Evolutionary conservation across 2,329 filamentous ascomycete species (phyloP), one percentile per base, ranked within the genome.

Genomic region (Eutypella sp.): DNA sequence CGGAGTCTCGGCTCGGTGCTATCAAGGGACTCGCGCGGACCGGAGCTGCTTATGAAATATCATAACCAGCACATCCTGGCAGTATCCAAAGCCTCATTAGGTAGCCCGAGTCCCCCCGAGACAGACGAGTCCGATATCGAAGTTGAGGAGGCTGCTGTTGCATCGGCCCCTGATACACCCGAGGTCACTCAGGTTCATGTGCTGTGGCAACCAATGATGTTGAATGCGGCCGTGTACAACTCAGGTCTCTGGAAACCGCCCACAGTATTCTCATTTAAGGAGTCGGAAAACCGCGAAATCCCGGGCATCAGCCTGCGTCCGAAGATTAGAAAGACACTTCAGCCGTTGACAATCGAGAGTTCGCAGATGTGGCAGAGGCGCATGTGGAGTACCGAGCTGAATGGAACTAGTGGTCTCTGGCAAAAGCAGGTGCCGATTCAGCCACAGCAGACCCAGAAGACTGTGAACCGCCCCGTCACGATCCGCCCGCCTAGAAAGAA

Each of bases 51-150:
- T 23, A 60, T 58, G 27, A 67, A 65, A 18, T 61, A 60, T 42
- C 68, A 62, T 19, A 55, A 57, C 46, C 48, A 70, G 50, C 73
- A 71, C 51, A 68, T 68, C 54, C 47, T 71, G 39, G 57, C 67
- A 41, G 49, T 70, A 42, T 56, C 67, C 27, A 67, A 66, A 46
- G 61, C 63, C 9, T 65, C 69, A 44, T 55, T 78, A 3, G 72
- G 68, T 31, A 79, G 74, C 51, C 75, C 76, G 25, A 81, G 77
- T 40, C 76, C 76, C 41, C 73, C 75, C 7, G 75, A 80, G 44
- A 78, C 72, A 15, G 70, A 76, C 46, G 66, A 71, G 42, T 71
- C 71, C n/a, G 66, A 70, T 25, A 56, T 40, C 16, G 61, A 63
- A 29, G 34, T 49, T 13, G 52, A 58, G 29, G 47, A 24, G 15